Evolutionary conservation across 2,329 filamentous ascomycete genomes (phyloP), one percentile per base, ranked within the genome.

Genomic region (Lecanicillium sp.): DNA sequence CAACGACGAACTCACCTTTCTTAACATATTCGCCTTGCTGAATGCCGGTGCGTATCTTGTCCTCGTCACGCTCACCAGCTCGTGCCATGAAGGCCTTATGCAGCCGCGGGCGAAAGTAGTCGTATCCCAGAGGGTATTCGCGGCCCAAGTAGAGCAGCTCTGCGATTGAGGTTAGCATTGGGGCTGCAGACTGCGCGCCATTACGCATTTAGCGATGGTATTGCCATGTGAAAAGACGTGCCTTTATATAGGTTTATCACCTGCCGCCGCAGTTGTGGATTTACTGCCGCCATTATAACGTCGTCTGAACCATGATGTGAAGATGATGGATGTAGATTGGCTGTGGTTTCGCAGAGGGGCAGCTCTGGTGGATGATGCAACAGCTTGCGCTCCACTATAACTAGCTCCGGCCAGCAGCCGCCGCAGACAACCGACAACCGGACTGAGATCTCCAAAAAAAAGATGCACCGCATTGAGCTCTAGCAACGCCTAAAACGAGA

Each of bases 241-340:
- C 87, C 85, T 78, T 95, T 95, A 68, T 95, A 95, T 43, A 95
- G 77, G 28, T 75, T 72, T 46, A 95, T 84, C 33, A 95, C 89
- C 56, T 92, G 78, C 43, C 76, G 70, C 39, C 87, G 78, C 19
- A 95, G 71, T 43, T 74, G 64, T 3, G 67, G 62, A 47, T 75
- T 80, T 0, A 62, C 51, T 15, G 36, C 41, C 33, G 44, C 45
- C 57, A 58, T 60, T 35, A 37, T 16, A 18, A n/a, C 9, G 15
- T 9, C 12, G 25, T 5, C 15, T 17, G 35, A 9, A 29, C 17
- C 25, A 17, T 37, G 15, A 8, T 27, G 19, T 19, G 37, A 12
- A 29, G 27, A 18, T 31, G 38, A 28, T 34, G 15, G 32, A 25
- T 25, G 22, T 25, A 25, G 22, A 11, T 25, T 25, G 22, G 11